Evolutionary conservation across 2,329 filamentous ascomycete genomes (phyloP).

Genomic region (Penicillium capsulatum): DNA sequence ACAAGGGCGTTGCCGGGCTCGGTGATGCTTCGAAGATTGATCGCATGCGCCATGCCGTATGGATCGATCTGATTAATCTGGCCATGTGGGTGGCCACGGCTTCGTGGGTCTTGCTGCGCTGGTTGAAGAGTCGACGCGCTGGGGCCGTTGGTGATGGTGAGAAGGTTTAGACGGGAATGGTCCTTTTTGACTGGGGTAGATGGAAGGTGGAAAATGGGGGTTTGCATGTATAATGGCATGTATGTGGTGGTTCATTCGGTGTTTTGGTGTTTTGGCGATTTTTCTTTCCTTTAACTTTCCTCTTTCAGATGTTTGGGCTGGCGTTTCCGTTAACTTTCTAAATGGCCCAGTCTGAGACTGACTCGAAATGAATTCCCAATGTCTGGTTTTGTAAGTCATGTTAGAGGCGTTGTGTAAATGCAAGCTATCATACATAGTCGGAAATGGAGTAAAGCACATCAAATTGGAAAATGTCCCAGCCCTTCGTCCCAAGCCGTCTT

Average conservation of each 20-base stretch:
- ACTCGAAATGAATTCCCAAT: neutral
- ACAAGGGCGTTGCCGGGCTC: slow-evolving; percentile 3
- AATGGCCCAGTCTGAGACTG: too few relatives aligned
- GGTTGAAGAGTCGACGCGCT: slow-evolving; percentile 27
- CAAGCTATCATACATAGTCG: too few relatives aligned
- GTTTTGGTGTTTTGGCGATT: neutral
- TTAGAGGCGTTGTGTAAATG: too few relatives aligned
- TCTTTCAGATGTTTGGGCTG: too few relatives aligned
- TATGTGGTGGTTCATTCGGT: neutral
- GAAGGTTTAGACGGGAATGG: slow-evolving; percentile 13
- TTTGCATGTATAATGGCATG: too few relatives aligned
- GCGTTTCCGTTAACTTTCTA: too few relatives aligned
- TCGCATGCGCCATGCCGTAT: slow-evolving; percentile 83
- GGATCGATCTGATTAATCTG: slow-evolving; percentile 72
- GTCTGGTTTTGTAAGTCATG: neutral
- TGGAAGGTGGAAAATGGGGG: too few relatives aligned
- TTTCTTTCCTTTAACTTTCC: too few relatives aligned
- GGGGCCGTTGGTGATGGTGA: slow-evolving; percentile 16
- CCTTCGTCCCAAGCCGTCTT: too few relatives aligned
- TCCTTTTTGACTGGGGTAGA: too few relatives aligned
- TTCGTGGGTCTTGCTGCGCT: slow-evolving; percentile 34
- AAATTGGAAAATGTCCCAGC: too few relatives aligned
- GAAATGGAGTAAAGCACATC: too few relatives aligned
- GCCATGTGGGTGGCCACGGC: slow-evolving; percentile 69
- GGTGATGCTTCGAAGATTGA: slow-evolving; percentile 43